A percentile compares a stretch with the other conserved stretches of the same genome.
These are phyloP conservation scores for Macaranga tanarius DNA, from an alignment of 441 rosid species.

Conservation along the genomic window DNA sequence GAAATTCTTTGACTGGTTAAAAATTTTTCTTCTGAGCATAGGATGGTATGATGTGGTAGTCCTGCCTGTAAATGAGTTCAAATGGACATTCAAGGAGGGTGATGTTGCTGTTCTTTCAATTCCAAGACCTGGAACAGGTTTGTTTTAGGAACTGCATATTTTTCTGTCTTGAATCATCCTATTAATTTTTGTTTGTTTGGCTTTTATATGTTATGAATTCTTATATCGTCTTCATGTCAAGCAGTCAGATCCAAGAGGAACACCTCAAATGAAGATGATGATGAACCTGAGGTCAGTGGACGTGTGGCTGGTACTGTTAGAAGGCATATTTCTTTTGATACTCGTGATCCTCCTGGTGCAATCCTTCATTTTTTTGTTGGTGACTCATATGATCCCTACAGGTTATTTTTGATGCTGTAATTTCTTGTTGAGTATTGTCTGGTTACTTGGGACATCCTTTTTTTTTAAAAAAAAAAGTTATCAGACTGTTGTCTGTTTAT, in stretches of 20 bases:
- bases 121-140: constrained; percentile 84
- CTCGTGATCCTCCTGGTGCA: constrained; percentile 96
- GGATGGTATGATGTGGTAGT: constrained; percentile 97
- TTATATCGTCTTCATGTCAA: constrained; percentile 18
- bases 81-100: constrained; percentile 97
- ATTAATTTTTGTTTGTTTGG: not conserved
- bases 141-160: constrained; percentile 15
- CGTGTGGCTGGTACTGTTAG: constrained; percentile 95
- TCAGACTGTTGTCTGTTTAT: not conserved
- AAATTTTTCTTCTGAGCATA: constrained; percentile 32
- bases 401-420: constrained; percentile 39
- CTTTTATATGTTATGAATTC: constrained; percentile 4
- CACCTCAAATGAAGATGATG: constrained; percentile 49
- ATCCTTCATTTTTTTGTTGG: constrained; percentile 96
- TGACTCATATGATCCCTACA: constrained; percentile 59
- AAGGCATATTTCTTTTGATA: constrained; percentile 84
- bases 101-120: constrained; percentile 91
- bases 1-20: constrained; percentile 25
- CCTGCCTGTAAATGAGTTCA: constrained; percentile 68
- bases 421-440: constrained; percentile 9
- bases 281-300: constrained; percentile 68
- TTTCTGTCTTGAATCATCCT: not conserved
- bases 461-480: not conserved
- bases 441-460: not conserved
- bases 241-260: constrained; percentile 62